These are phyloP conservation scores for Phytopythium boreale DNA, from an alignment of 352 stramenopile genomes.

Conservation along the genomic window DNA sequence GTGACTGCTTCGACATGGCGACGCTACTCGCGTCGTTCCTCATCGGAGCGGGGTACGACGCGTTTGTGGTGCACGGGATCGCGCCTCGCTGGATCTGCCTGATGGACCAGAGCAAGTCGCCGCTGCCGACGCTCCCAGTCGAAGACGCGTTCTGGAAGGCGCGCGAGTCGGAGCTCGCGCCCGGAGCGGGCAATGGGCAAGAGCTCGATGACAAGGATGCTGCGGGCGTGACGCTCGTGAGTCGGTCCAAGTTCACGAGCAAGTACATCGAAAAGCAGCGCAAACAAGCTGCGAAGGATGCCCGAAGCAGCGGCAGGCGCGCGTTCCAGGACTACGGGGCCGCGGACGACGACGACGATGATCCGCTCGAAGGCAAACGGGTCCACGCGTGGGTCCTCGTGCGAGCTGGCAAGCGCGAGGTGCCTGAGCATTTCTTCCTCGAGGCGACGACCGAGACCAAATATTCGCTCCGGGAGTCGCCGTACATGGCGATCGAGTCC, in stretches of 20 bases:
- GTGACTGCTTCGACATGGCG: conserved; percentile 93
- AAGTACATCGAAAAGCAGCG: conserved; percentile 62
- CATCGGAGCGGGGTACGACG: conserved; percentile 93
- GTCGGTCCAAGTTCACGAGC: conserved; percentile 60
- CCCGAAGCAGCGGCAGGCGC: conserved; percentile 32
- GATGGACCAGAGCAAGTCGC: conserved; percentile 86
- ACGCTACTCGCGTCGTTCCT: conserved; percentile 90
- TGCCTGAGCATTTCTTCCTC: conserved; percentile 87
- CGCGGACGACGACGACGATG: conserved; percentile 60
- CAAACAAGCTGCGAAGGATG: conserved; percentile 41
- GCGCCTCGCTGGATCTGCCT: conserved; percentile 89
- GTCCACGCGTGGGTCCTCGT: conserved; percentile 93
- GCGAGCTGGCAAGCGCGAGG: conserved; percentile 85
- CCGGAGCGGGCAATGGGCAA: background rate
- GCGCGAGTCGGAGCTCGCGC: conserved; percentile 23
- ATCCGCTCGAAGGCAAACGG: conserved; percentile 67
- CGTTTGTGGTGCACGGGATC: conserved; percentile 90
- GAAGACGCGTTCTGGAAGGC: conserved; percentile 48
- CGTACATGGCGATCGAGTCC: conserved; percentile 87
- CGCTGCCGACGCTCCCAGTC: conserved; percentile 52
- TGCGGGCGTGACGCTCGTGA: conserved; percentile 36
- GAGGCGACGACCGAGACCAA: conserved; percentile 89
- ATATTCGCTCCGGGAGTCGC: conserved; percentile 75
- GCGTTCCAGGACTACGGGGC: conserved; percentile 29
- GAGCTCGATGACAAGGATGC: conserved; percentile 2